phyloP scores from a whole-genome alignment of 2,329 filamentous ascomycete species.

The Basipetospora chlamydospora region DNA sequence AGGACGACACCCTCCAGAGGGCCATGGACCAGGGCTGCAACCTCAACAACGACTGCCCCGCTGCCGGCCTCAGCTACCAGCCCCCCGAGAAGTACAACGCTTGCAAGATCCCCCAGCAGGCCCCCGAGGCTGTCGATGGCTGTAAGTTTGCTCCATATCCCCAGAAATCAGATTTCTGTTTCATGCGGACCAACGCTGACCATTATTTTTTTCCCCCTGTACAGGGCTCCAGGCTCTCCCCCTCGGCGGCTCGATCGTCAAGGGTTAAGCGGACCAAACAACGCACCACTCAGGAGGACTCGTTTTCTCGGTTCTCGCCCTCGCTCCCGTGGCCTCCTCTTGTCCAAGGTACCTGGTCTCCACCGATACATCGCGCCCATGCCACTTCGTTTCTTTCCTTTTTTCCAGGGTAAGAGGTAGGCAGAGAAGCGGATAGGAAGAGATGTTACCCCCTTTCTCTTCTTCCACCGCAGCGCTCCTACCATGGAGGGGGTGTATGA shows the following conservation, averaged over 20 bases:
- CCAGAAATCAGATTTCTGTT: background rate
- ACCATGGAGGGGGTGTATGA: background rate
- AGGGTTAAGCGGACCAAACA: slow-evolving; percentile 2
- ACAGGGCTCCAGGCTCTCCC: slow-evolving; percentile 5
- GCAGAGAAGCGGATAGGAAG: too few species aligned
- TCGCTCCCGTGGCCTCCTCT: background rate
- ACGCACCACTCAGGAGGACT: background rate
- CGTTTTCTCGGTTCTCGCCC: slow-evolving; percentile 1
- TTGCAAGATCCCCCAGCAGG: slow-evolving; percentile 30
- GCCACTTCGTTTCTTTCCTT: too few species aligned
- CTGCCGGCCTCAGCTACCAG: slow-evolving; percentile 29
- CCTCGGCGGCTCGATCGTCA: slow-evolving; percentile 5
- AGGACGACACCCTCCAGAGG: slow-evolving; percentile 11
- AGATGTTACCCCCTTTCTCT: too few species aligned
- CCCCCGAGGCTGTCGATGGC: slow-evolving; percentile 32
- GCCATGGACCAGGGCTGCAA: slow-evolving; percentile 21
- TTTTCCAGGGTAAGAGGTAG: too few species aligned
- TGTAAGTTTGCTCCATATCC: slow-evolving; percentile 13
- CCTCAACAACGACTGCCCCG: slow-evolving; percentile 28
- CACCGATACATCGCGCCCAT: too few species aligned
- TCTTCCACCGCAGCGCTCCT: too few species aligned
- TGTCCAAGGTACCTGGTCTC: slow-evolving; percentile 1
- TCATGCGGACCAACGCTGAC: background rate
- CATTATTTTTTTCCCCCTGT: background rate
- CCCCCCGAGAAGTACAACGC: slow-evolving; percentile 28